Percentiles rank a stretch among this genome's conserved stretches.
Conservation (phyloP, 2,329 filamentous ascomycete genomes). For the Dichotomopilus funicola region DNA sequence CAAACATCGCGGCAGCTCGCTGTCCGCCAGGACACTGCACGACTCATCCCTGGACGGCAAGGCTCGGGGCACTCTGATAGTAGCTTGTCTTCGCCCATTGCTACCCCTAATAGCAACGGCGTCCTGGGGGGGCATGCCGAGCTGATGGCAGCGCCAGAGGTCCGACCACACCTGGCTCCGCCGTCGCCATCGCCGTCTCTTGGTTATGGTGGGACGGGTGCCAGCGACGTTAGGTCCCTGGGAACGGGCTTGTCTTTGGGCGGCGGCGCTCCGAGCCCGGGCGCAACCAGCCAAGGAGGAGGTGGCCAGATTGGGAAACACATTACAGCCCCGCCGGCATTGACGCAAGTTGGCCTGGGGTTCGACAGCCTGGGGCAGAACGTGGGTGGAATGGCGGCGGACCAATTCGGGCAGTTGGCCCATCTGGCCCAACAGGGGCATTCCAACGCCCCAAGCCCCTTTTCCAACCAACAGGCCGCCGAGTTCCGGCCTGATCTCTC, state of each 20-base stretch:
- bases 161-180: background rate
- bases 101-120: conserved; percentile 6
- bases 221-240: too few species aligned
- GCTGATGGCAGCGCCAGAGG: background rate
- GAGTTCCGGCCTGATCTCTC: background rate
- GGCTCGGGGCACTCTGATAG: conserved; percentile 8
- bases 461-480: background rate
- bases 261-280: background rate
- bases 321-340: background rate
- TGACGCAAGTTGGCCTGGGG: background rate
- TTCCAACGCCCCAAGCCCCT: too few species aligned
- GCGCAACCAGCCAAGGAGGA: background rate
- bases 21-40: background rate
- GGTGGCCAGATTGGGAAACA: background rate
- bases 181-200: background rate
- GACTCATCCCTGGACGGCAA: background rate
- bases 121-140: conserved; percentile 4
- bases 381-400: background rate
- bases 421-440: background rate
- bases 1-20: background rate
- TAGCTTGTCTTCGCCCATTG: conserved; percentile 11
- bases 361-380: background rate
- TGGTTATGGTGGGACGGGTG: too few species aligned
- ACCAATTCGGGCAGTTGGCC: background rate
- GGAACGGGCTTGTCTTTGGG: too few species aligned